Evolutionary conservation across 176 grass and related monocot species (phyloP), one percentile per base, ranked within the genome.

Genomic region (Miscanthus lutarioriparius): DNA sequence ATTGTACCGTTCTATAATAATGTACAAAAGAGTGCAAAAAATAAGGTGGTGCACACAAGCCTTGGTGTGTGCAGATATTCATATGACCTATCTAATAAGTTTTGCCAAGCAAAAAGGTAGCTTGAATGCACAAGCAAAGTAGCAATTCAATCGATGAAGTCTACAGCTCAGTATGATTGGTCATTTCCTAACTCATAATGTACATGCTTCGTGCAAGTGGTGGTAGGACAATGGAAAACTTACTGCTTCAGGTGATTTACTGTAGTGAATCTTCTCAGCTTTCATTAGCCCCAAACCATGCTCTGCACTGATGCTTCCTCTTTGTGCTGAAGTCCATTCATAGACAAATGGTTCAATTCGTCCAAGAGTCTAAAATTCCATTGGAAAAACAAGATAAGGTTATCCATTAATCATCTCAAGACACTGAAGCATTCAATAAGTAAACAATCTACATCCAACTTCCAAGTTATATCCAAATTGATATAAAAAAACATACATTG

Each of bases 251-350:
- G 87, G 37, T 71, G 96, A 90, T 84, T 98, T 98, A 84, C 96
- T 98, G 82, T 98, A 98, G 70, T 93, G 91, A 85, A 98, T 98
- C 74, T 98, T 95, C 70, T 98, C 86, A 20, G 93, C 91, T 93
- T 98, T 98, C 93, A 95, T 98, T 84, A 90, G 81, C 47, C 96
- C 96, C 82, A 95, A 82, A 1, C 96, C 96, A 43, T 98, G 96
- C 83, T 95, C 96, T 39, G 96, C 91, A 75, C 93, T 98, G 70
- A 98, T 89, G 85, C 96, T 98, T 90, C 96, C 96, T 92, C 91
- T 95, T 41, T 98, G 93, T 30, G 59, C 76, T 59, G 95, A 89
- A 40, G 92, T 97, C 95, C 95, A 97, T 85, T 97, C 95, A 35
- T 95, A 98, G 54, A 98, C 93, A 70, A 90, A 95, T 35, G 96